Percentiles rank a stretch among this genome's conserved stretches.
These are phyloP conservation scores for Hymenoscyphus repandus DNA, from an alignment of 2,329 filamentous ascomycete species.

Conservation along the genomic window DNA sequence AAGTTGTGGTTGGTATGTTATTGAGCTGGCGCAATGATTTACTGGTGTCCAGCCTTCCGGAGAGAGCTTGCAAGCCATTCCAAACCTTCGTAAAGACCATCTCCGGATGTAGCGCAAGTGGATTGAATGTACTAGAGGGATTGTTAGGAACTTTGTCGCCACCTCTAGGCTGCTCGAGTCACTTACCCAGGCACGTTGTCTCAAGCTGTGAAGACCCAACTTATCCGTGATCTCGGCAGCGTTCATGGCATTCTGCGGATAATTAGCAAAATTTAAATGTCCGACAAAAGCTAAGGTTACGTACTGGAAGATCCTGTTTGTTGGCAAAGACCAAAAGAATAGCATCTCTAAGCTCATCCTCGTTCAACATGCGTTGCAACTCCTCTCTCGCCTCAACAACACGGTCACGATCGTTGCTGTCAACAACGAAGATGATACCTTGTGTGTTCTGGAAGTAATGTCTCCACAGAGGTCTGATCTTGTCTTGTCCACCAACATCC, in stretches of 20 bases:
- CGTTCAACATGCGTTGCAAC: constrained; percentile 94
- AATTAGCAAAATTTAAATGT: constrained; percentile 6
- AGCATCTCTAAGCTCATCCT: constrained; percentile 95
- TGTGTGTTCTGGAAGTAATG: constrained; percentile 86
- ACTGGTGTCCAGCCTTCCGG: constrained; percentile 66
- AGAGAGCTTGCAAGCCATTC: constrained; percentile 65
- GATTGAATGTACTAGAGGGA: constrained; percentile 29
- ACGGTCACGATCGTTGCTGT: constrained; percentile 85
- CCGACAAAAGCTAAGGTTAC: constrained; percentile 38
- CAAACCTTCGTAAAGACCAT: constrained; percentile 75
- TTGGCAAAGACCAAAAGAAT: constrained; percentile 95
- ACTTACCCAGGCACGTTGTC: constrained; percentile 81
- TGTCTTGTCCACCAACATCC: constrained; percentile 98
- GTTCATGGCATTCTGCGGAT: constrained; percentile 58
- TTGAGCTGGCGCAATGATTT: constrained; percentile 33
- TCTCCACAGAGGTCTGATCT: constrained; percentile 94
- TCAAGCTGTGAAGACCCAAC: constrained; percentile 70
- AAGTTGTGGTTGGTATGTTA: constrained; percentile 19
- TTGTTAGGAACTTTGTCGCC: not conserved
- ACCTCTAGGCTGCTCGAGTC: constrained; percentile 40
- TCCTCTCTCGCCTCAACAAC: constrained; percentile 92
- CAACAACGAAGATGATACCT: constrained; percentile 97
- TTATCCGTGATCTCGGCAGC: constrained; percentile 75
- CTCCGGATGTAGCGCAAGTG: constrained; percentile 75
- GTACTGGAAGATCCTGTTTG: constrained; percentile 90